Evolutionary conservation across 1,284 basidiomycete genomes (phyloP).

Genomic region (Psilocybe mexicana): DNA sequence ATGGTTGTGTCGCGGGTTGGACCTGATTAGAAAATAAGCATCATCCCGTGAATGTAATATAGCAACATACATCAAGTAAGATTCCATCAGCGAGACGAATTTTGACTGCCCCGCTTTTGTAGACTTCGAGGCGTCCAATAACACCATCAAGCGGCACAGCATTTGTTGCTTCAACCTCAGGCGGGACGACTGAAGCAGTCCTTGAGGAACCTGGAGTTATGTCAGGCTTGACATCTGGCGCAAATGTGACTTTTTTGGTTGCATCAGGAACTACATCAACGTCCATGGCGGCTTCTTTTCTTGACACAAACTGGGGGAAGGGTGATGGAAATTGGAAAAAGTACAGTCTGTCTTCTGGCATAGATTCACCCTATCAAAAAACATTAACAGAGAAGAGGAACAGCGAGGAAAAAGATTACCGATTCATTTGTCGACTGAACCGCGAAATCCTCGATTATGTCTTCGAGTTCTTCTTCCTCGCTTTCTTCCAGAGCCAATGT

Average conservation of each 20-base stretch:
- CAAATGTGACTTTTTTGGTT: conserved; percentile 60
- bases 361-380: conserved; percentile 41
- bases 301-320: conserved; percentile 73
- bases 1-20: conserved; percentile 80
- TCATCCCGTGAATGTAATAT: not conserved
- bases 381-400: conserved; percentile 7
- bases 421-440: conserved; percentile 39
- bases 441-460: conserved; percentile 82
- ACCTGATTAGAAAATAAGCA: conserved; percentile 50
- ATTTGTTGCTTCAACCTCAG: conserved; percentile 23
- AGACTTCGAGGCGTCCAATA: conserved; percentile 82
- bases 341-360: conserved; percentile 72
- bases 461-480: conserved; percentile 85
- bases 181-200: conserved; percentile 28
- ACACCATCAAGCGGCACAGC: conserved; percentile 61
- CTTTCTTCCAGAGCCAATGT: conserved; percentile 81
- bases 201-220: conserved; percentile 27
- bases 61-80: conserved; percentile 70
- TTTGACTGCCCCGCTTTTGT: conserved; percentile 84
- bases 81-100: conserved; percentile 82
- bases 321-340: conserved; percentile 93
- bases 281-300: conserved; percentile 29
- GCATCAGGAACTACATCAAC: conserved; percentile 32
- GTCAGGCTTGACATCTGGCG: conserved; percentile 54
- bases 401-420: conserved; percentile 30